Evolutionary conservation across 2,329 filamentous ascomycete species (phyloP).

Genomic region (Sphaerulina populicola): DNA sequence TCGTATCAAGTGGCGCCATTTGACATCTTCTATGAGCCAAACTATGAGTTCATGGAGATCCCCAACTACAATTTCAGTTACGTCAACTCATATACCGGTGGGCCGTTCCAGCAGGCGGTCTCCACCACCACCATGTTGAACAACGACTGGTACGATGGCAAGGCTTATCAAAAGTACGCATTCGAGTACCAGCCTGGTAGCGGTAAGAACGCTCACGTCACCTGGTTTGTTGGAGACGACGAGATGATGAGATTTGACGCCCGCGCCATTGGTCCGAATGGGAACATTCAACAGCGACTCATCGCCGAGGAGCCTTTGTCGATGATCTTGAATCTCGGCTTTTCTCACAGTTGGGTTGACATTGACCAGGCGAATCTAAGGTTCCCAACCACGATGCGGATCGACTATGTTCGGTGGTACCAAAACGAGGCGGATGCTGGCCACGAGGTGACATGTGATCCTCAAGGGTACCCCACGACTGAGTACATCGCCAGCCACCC

Average conservation of each 20-base stretch:
- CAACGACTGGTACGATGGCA: conserved; percentile 49
- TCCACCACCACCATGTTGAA: conserved; percentile 49
- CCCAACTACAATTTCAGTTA: conserved; percentile 42
- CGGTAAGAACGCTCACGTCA: conserved; percentile 39
- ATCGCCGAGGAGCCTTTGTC: conserved; percentile 49
- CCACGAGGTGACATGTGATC: conserved; percentile 46
- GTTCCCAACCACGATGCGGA: conserved; percentile 47
- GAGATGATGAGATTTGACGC: conserved; percentile 47
- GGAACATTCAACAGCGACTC: conserved; percentile 44
- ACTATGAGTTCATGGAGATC: conserved; percentile 46
- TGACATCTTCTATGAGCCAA: conserved; percentile 45
- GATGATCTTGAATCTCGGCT: conserved; percentile 47
- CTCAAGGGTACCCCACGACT: conserved; percentile 46
- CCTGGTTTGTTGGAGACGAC: conserved; percentile 47
- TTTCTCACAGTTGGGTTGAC: conserved; percentile 44
- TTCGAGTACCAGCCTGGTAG: conserved; percentile 49
- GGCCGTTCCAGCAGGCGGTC: conserved; percentile 49
- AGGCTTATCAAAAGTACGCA: conserved; percentile 48
- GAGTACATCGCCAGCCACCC: conserved; percentile 44
- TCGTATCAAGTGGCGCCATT: conserved; percentile 45
- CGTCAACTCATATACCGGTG: conserved; percentile 48
- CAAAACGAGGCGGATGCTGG: conserved; percentile 39
- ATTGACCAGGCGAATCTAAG: conserved; percentile 40
- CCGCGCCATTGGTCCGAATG: conserved; percentile 46
- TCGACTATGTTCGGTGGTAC: conserved; percentile 51